Base-by-base conservation (phyloP, 768 basidiomycete genomes). In the Suillus subluteus region DNA sequence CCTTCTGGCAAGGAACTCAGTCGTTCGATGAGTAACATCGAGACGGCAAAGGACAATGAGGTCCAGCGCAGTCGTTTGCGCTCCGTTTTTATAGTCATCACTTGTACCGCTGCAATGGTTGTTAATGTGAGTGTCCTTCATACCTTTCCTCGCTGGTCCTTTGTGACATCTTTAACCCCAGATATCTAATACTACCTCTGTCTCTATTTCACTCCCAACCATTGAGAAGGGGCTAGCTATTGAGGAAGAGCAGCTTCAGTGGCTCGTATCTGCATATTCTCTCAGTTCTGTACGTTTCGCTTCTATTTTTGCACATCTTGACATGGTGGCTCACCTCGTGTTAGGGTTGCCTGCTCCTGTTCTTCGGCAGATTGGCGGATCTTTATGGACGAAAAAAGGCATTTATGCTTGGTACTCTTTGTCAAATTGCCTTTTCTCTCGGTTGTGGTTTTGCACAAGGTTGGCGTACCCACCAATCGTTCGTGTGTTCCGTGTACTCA, bases 321-420 rank as follows among this genome's bases (percentile, higher is more conserved):
- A 48, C n/a, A 18, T 41, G 41, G 9, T 2, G 11, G 0, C 44
- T 43, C 40, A 66, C 44, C 32, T 50, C 44, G 12, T 37, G 30
- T 26, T 23, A 92, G 92, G 92, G 90, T 9, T 95, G 94, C 71
- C 80, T 95, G 13, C 83, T 95, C 4, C 81, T 95, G 12, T 83
- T 93, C 15, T 88, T 87, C 35, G 94, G 94, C 0, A 82, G 92
- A n/a, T 75, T 95, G 1, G 92, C 93, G 2, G 94, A 95, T 74
- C 77, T 92, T 3, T 88, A 90, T 68, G 94, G 95, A 2, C 84
- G 92, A 40, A 94, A 91, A 71, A 82, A 80, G 41, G 82, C 82
- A 0, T 96, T 94, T 75, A 64, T 90, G 7, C 12, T 80, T 4
- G 95, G 95, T 2, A 85, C 87, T 38, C 9, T 79, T 4, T 79